Evolutionary conservation across 2,329 filamentous ascomycete genomes (phyloP).

Genomic region (Claviceps arundinis): DNA sequence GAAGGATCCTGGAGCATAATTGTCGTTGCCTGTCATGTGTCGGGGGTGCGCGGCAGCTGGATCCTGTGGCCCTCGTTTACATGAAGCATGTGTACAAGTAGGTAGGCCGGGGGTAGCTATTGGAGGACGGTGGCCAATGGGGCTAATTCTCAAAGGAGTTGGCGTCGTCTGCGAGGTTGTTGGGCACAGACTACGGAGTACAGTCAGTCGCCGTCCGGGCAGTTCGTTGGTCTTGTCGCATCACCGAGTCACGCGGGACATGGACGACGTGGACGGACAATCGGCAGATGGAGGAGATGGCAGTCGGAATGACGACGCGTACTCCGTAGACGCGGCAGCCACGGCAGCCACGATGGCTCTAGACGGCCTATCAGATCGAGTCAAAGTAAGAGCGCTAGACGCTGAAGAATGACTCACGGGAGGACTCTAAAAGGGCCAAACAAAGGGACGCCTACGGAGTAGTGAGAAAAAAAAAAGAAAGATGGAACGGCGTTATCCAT

Average conservation of each 20-base stretch:
- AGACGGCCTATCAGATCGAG: neutral
- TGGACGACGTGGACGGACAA: neutral
- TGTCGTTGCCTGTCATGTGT: neutral
- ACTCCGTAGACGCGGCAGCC: neutral
- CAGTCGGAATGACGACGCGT: neutral
- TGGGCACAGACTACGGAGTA: neutral
- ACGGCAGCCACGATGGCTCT: neutral
- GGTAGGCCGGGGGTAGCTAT: neutral
- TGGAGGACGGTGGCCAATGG: neutral
- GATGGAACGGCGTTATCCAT: neutral
- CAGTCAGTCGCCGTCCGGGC: neutral
- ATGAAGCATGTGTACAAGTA: neutral
- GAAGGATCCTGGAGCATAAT: conserved; percentile 1
- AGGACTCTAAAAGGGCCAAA: neutral
- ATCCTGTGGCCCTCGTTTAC: neutral
- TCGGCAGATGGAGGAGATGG: neutral
- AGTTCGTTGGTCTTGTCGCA: neutral
- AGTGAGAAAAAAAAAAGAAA: neutral
- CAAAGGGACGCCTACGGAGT: neutral
- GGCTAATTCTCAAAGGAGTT: neutral
- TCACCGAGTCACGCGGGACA: neutral
- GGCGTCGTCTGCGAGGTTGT: neutral
- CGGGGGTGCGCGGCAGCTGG: conserved; percentile 1
- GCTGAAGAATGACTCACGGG: neutral
- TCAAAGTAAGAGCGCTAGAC: neutral